phyloP scores from a whole-genome alignment of 2,329 filamentous ascomycete genomes.

The Hymenoscyphus occultus region DNA sequence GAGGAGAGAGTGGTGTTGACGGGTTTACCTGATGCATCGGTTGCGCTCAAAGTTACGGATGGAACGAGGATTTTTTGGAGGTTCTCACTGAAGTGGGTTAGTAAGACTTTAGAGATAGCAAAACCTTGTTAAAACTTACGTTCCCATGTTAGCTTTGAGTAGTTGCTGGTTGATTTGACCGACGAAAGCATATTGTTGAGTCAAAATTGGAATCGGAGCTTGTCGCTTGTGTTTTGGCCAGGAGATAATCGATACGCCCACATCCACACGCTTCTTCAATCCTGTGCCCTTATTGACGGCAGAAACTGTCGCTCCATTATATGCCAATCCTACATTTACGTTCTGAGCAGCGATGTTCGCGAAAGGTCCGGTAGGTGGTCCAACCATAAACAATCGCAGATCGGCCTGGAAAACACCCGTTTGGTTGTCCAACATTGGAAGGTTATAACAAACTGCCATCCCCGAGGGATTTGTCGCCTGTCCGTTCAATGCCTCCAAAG shows the following conservation, averaged over 20 bases:
- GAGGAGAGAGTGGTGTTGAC: conserved; percentile 64
- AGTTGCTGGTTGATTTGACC: conserved; percentile 61
- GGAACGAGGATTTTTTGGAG: conserved; percentile 65
- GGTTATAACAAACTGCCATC: conserved; percentile 78
- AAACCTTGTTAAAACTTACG: conserved; percentile 47
- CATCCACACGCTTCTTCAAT: conserved; percentile 18
- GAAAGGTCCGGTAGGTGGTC: conserved; percentile 53
- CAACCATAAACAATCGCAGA: conserved; percentile 69
- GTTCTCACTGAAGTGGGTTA: conserved; percentile 25
- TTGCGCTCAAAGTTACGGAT: conserved; percentile 62
- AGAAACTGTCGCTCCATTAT: conserved; percentile 52
- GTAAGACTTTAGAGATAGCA: conserved; percentile 40
- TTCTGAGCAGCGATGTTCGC: conserved; percentile 49
- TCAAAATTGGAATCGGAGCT: conserved; percentile 39
- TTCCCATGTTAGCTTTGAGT: conserved; percentile 54
- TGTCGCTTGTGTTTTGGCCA: conserved; percentile 29
- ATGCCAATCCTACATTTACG: conserved; percentile 54
- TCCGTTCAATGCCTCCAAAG: conserved; percentile 52
- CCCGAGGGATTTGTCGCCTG: conserved; percentile 70
- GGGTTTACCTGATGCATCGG: conserved; percentile 47
- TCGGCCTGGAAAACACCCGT: conserved; percentile 75
- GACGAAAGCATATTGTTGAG: conserved; percentile 66
- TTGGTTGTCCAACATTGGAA: conserved; percentile 64
- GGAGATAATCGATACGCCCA: conserved; percentile 29
- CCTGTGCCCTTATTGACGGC: conserved; percentile 38